Percentiles rank a stretch among this genome's conserved stretches.
Conservation (phyloP, 305 asterid species). For the Solanum hybrid region DNA sequence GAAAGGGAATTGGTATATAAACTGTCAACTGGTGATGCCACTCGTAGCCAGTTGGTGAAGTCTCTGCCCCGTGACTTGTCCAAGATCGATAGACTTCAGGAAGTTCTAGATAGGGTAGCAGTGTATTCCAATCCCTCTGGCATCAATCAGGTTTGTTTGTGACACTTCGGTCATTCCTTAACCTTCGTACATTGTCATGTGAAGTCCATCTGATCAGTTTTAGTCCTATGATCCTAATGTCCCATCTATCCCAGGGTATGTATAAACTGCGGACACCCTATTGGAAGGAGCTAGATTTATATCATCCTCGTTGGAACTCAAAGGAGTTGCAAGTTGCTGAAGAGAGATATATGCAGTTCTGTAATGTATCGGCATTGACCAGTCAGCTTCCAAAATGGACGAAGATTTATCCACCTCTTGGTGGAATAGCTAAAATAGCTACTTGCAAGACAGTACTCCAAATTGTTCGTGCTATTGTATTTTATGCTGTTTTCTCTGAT, state of each 20-base stretch:
- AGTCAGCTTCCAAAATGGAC: slow-evolving; percentile 91
- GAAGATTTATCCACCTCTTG: slow-evolving; percentile 73
- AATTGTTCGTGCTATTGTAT: slow-evolving; percentile 67
- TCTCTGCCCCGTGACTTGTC: slow-evolving; percentile 87
- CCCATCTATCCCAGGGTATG: slow-evolving; percentile 59
- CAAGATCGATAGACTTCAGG: slow-evolving; percentile 63
- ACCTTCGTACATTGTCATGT: background rate
- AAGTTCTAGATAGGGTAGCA: slow-evolving; percentile 69
- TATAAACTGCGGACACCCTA: slow-evolving; percentile 55
- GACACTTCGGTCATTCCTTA: background rate
- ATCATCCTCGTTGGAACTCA: slow-evolving; percentile 90
- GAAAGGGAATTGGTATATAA: slow-evolving; percentile 78
- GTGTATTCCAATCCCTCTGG: slow-evolving; percentile 91
- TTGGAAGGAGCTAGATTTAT: slow-evolving; percentile 94
- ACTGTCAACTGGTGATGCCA: slow-evolving; percentile 78
- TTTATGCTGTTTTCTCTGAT: slow-evolving; percentile 67
- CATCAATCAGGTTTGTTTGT: slow-evolving; percentile 68
- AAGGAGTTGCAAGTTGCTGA: slow-evolving; percentile 92
- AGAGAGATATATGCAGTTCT: slow-evolving; percentile 82
- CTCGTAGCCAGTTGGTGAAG: slow-evolving; percentile 89
- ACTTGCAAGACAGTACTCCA: slow-evolving; percentile 73
- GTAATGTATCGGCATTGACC: slow-evolving; percentile 76
- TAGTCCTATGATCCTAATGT: background rate
- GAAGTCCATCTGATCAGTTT: background rate
- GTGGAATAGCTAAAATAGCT: slow-evolving; percentile 74